phyloP scores from a whole-genome alignment of 179 eudicot genomes.

The Beta macrorhiza region DNA sequence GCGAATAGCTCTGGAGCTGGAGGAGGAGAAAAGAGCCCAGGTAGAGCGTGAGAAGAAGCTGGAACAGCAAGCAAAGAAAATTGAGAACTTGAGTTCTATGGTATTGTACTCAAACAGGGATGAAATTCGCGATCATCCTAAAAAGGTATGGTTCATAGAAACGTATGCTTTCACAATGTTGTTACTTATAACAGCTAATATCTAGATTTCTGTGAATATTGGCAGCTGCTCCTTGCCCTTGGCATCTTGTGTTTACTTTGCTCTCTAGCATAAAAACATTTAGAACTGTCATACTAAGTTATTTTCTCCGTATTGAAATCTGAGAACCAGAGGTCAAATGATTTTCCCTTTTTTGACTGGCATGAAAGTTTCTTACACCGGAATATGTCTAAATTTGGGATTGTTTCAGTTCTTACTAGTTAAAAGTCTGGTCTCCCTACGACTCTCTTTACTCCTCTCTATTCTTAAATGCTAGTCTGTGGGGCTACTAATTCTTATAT shows the following conservation, averaged over 20 bases:
- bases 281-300: background rate
- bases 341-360: too few species aligned
- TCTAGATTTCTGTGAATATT: background rate
- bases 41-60: conserved; percentile 79
- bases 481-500: background rate
- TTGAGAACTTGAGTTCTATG: conserved; percentile 88
- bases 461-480: background rate
- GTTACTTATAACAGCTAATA: background rate
- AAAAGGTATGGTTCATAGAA: conserved; percentile 56
- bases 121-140: conserved; percentile 49
- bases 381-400: background rate
- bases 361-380: background rate
- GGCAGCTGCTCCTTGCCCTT: too few species aligned
- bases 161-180: background rate
- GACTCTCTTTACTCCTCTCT: background rate
- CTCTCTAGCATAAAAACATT: conserved; percentile 8
- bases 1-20: conserved; percentile 91
- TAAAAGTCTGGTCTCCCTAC: background rate
- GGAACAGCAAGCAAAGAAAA: conserved; percentile 83
- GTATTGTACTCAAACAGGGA: conserved; percentile 78
- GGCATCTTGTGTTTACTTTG: background rate
- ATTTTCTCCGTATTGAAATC: background rate
- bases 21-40: conserved; percentile 94
- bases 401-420: background rate
- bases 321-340: too few species aligned